Percentiles rank a stretch among this genome's conserved stretches.
These are phyloP conservation scores for Rhododendron simsii DNA, from an alignment of 148 eudicot genomes.

Conservation along the genomic window DNA sequence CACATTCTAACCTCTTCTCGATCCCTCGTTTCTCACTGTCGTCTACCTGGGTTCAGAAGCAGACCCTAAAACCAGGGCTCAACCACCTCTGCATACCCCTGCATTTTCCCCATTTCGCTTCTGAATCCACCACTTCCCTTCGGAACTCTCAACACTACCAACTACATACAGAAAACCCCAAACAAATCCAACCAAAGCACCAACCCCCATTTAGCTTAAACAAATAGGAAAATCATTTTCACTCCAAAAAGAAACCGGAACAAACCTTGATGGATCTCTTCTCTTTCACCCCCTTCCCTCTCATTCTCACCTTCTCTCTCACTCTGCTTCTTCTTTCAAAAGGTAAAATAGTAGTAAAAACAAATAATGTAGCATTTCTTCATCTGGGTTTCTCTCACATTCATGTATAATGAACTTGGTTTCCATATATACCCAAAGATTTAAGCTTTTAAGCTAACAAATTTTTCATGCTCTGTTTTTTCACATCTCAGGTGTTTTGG, in stretches of 20 bases:
- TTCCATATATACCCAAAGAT: not conserved
- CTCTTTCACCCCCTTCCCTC: not conserved
- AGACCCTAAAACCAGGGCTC: not conserved
- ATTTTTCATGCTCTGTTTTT: not conserved
- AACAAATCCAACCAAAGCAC: not conserved
- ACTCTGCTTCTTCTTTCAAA: conserved; percentile 17
- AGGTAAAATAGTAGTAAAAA: not conserved
- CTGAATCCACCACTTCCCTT: not conserved
- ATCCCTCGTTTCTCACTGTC: not conserved
- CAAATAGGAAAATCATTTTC: not conserved
- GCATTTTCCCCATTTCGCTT: not conserved
- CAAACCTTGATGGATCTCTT: conserved; percentile 19
- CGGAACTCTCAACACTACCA: not conserved
- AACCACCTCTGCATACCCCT: not conserved
- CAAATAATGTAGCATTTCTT: not conserved
- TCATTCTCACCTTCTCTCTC: conserved; percentile 12
- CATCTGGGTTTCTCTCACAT: conserved; percentile 4
- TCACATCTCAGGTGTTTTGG: conserved; percentile 3
- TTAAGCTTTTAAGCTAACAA: not conserved
- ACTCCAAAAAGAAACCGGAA: not conserved
- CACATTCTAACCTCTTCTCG: not conserved
- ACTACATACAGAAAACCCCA: not conserved
- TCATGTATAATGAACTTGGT: not conserved
- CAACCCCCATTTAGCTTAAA: not conserved
- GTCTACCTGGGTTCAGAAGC: not conserved